Percentiles rank a stretch among this genome's conserved stretches.
These are phyloP conservation scores for Suhomyces bolitotheri DNA, from an alignment of 1,139 yeast genomes.

Conservation along the genomic window DNA sequence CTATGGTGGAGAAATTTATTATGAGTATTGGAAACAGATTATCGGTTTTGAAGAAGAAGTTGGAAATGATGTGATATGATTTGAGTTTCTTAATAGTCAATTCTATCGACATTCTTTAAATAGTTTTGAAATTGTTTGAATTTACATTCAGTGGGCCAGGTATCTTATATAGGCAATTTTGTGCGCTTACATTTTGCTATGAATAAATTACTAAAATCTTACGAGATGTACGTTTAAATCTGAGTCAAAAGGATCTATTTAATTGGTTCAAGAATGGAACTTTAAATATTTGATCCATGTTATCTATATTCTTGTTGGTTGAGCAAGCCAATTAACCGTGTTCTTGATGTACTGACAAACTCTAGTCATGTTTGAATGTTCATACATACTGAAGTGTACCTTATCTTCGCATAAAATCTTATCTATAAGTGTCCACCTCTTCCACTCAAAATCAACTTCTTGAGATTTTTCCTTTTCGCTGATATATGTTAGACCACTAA, in stretches of 20 bases:
- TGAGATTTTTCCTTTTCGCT: slow-evolving; percentile 7
- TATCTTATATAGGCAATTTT: no score
- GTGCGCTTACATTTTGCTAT: no score
- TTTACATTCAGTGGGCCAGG: neutral
- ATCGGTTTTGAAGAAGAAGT: slow-evolving; percentile 54
- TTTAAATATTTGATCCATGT: no score
- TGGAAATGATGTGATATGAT: slow-evolving; percentile 17
- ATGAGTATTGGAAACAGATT: slow-evolving; percentile 72
- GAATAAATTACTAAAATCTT: no score
- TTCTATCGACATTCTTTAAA: no score
- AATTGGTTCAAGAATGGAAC: no score
- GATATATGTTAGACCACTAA: slow-evolving; percentile 22
- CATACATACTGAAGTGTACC: slow-evolving; percentile 29
- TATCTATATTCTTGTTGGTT: slow-evolving; percentile 3
- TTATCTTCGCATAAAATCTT: slow-evolving; percentile 30
- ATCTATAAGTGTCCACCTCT: slow-evolving; percentile 36
- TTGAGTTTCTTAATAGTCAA: no score
- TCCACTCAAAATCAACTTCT: slow-evolving; percentile 34
- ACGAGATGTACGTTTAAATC: no score
- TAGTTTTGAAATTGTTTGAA: neutral
- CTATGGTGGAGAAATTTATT: slow-evolving; percentile 75
- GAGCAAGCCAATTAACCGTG: slow-evolving; percentile 31
- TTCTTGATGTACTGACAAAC: slow-evolving; percentile 31
- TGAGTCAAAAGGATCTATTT: no score
- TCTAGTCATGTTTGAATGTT: slow-evolving; percentile 22